phyloP scores from a whole-genome alignment of 1,284 basidiomycete genomes.

The Trichosporon sp. region DNA sequence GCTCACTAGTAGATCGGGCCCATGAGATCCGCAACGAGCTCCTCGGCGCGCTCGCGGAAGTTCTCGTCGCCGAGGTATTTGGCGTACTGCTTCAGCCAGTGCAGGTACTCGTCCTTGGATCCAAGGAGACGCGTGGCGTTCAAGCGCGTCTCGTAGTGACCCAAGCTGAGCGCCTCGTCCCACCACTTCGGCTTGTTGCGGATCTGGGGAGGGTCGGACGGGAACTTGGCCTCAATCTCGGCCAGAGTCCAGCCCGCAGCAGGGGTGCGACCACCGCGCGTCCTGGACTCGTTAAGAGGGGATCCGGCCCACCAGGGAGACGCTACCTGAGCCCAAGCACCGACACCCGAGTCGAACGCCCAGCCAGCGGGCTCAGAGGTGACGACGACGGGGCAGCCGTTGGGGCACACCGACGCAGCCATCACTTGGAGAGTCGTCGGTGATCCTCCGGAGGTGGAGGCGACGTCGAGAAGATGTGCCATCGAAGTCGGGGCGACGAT shows the following conservation, averaged over 20 bases:
- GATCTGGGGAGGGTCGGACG: constrained; percentile 44
- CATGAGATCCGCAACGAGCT: constrained; percentile 80
- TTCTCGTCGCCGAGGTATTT: constrained; percentile 82
- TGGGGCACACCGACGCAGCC: constrained; percentile 68
- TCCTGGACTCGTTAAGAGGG: constrained; percentile 28
- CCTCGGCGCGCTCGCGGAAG: constrained; percentile 80
- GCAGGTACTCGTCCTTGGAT: constrained; percentile 78
- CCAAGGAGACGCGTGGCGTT: constrained; percentile 71
- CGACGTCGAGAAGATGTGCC: constrained; percentile 61
- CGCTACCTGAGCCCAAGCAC: constrained; percentile 71
- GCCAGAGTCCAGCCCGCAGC: constrained; percentile 33
- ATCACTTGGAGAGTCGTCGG: constrained; percentile 43
- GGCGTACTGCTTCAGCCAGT: constrained; percentile 72
- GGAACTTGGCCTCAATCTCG: constrained; percentile 34
- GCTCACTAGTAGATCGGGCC: constrained; percentile 82
- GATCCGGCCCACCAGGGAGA: constrained; percentile 71
- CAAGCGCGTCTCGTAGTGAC: constrained; percentile 78
- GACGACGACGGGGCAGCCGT: constrained; percentile 74
- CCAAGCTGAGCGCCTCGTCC: constrained; percentile 73
- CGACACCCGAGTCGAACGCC: constrained; percentile 70
- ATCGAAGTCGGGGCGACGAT: constrained; percentile 70
- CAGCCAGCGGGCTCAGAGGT: constrained; percentile 73
- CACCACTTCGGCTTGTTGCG: constrained; percentile 67
- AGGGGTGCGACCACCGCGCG: constrained; percentile 11
- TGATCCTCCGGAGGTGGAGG: constrained; percentile 52